Percentiles rank a stretch among this genome's conserved stretches.
These are phyloP conservation scores for Populus nigra DNA, from an alignment of 345 rosid genomes.

Conservation along the genomic window DNA sequence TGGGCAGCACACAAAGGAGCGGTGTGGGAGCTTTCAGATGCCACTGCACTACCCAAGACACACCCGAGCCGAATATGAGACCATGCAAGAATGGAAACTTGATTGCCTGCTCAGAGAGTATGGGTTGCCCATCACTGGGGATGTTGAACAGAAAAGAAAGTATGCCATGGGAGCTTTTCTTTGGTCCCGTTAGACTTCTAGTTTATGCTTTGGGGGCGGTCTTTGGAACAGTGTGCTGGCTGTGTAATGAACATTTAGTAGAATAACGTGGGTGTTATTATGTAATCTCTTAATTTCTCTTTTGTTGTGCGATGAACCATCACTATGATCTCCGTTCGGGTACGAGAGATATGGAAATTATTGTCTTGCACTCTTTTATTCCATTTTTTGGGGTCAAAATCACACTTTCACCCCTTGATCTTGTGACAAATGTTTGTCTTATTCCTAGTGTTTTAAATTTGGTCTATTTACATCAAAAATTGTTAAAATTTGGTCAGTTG, in stretches of 20 bases:
- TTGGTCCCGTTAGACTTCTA: constrained; percentile 3
- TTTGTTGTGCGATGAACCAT: neutral
- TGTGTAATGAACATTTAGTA: neutral
- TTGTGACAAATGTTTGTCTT: too few relatives aligned
- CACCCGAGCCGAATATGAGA: constrained; percentile 15
- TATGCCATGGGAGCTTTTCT: constrained; percentile 28
- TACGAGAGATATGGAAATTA: too few relatives aligned
- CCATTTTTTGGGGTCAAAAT: too few relatives aligned
- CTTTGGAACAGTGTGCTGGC: neutral
- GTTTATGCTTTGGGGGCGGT: neutral
- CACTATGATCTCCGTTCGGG: neutral
- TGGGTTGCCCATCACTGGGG: constrained; percentile 18
- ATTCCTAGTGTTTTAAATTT: too few relatives aligned
- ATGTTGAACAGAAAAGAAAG: constrained; percentile 16
- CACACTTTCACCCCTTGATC: neutral
- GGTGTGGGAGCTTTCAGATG: constrained; percentile 21
- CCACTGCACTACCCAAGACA: constrained; percentile 25
- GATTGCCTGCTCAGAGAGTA: constrained; percentile 24
- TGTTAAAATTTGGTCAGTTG: too few relatives aligned
- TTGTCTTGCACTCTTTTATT: neutral
- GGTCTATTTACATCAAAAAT: too few relatives aligned
- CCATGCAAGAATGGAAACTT: constrained; percentile 25
- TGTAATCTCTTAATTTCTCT: neutral
- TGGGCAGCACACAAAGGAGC: constrained; percentile 1
- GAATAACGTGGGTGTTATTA: too few relatives aligned